Evolutionary conservation across 805 yeast genomes (phyloP).

Genomic region (Suhomyces sp.): DNA sequence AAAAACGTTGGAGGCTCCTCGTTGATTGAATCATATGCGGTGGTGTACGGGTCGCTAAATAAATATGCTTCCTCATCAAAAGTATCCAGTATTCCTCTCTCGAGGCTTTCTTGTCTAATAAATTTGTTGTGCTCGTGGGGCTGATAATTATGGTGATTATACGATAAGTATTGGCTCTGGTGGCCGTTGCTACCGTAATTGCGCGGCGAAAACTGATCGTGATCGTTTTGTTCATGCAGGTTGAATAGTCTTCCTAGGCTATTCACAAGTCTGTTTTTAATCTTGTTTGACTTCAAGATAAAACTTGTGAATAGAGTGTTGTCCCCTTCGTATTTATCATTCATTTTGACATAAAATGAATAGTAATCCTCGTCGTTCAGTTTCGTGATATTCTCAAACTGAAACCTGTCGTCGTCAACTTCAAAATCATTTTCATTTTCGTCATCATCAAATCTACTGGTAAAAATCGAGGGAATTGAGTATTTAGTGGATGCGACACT

Average conservation of each 20-base stretch:
- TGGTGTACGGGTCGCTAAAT: background rate
- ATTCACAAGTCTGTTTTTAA: conserved; percentile 17
- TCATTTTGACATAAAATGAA: conserved; percentile 19
- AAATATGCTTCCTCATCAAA: conserved; percentile 10
- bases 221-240: background rate
- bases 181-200: background rate
- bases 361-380: conserved; percentile 14
- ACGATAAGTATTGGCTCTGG: conserved; percentile 1
- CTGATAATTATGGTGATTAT: conserved; percentile 1
- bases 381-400: background rate
- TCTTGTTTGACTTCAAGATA: conserved; percentile 19
- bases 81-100: background rate
- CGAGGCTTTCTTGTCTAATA: background rate
- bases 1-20: conserved; percentile 28
- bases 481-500: conserved; percentile 7
- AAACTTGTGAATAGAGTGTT: conserved; percentile 17
- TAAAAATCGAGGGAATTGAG: conserved; percentile 9
- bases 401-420: background rate
- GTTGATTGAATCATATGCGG: conserved; percentile 32
- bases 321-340: conserved; percentile 16
- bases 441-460: conserved; percentile 8
- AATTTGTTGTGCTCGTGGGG: conserved; percentile 4
- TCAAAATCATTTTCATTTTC: conserved; percentile 14
- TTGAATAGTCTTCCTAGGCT: background rate
- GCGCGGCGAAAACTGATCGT: background rate